Evolutionary conservation across 768 basidiomycete genomes (phyloP).

Genomic region (Naganishia onofrii): DNA sequence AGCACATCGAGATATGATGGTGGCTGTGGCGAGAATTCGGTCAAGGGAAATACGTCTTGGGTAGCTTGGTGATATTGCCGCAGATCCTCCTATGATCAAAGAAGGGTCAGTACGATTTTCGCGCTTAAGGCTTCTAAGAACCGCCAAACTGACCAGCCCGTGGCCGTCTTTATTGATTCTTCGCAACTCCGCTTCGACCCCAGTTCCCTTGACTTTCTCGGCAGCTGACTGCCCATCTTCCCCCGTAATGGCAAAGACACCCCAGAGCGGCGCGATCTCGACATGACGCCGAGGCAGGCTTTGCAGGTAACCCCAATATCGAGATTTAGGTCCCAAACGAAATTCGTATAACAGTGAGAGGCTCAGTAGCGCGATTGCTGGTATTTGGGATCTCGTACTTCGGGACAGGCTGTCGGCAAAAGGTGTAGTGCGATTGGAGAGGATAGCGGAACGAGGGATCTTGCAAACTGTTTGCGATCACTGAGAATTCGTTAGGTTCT

Average conservation of each 20-base stretch:
- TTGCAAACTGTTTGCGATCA: constrained; percentile 24
- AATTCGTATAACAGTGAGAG: constrained; percentile 51
- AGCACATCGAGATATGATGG: constrained; percentile 54
- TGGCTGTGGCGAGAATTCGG: constrained; percentile 26
- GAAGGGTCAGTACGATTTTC: neutral
- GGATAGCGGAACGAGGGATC: constrained; percentile 29
- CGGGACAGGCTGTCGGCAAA: constrained; percentile 10
- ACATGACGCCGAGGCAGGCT: constrained; percentile 45
- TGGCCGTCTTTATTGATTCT: constrained; percentile 36
- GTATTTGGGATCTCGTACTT: constrained; percentile 23
- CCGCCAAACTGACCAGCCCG: constrained; percentile 15
- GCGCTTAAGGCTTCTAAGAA: neutral
- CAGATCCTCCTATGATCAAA: constrained; percentile 26
- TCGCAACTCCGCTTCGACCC: constrained; percentile 38
- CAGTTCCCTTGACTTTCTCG: constrained; percentile 46
- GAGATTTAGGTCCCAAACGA: constrained; percentile 40
- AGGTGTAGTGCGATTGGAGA: constrained; percentile 19
- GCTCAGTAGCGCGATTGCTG: constrained; percentile 45
- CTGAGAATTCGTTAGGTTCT: too few relatives aligned
- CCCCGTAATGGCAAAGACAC: constrained; percentile 33
- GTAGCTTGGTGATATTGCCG: constrained; percentile 26
- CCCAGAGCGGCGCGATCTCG: constrained; percentile 51
- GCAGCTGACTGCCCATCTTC: constrained; percentile 41
- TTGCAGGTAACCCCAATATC: constrained; percentile 52
- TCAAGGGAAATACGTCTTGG: constrained; percentile 30